Evolutionary conservation across 2,329 filamentous ascomycete species (phyloP).

Genomic region (Xylogone sp.): DNA sequence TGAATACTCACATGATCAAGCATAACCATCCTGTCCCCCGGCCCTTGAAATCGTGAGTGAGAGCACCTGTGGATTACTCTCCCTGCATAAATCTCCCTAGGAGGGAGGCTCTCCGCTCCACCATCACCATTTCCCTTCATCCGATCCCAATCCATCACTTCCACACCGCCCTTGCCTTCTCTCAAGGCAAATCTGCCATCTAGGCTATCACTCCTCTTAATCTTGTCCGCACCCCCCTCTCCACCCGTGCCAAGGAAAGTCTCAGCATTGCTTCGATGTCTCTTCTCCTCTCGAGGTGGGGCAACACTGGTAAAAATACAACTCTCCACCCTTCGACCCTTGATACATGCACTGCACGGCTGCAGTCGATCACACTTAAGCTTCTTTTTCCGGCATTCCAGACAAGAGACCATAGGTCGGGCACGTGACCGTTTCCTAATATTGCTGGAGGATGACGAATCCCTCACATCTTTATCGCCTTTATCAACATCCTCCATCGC

Average conservation of each 20-base stretch:
- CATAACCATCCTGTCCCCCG: conserved; percentile 12
- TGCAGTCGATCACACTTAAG: conserved; percentile 52
- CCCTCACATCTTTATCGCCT: background rate
- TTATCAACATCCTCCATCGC: background rate
- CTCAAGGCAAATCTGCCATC: background rate
- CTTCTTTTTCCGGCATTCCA: conserved; percentile 55
- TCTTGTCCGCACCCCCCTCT: background rate
- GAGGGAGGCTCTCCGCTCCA: background rate
- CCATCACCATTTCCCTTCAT: too few relatives aligned
- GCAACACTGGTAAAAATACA: background rate
- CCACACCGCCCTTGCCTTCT: background rate
- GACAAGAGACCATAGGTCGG: conserved; percentile 52
- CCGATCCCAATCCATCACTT: background rate
- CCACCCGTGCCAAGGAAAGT: too few relatives aligned
- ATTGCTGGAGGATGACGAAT: background rate
- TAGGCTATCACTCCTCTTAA: background rate
- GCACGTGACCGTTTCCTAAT: conserved; percentile 28
- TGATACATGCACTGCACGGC: conserved; percentile 55
- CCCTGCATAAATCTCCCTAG: background rate
- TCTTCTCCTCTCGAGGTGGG: background rate
- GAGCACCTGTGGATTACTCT: background rate
- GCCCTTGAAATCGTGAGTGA: conserved; percentile 9
- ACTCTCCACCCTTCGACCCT: conserved; percentile 18
- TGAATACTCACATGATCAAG: conserved; percentile 12
- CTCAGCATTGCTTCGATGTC: background rate